Evolutionary conservation across 2,329 filamentous ascomycete genomes (phyloP), one percentile per base, ranked within the genome.

Genomic region (Aureobasidium sp.): DNA sequence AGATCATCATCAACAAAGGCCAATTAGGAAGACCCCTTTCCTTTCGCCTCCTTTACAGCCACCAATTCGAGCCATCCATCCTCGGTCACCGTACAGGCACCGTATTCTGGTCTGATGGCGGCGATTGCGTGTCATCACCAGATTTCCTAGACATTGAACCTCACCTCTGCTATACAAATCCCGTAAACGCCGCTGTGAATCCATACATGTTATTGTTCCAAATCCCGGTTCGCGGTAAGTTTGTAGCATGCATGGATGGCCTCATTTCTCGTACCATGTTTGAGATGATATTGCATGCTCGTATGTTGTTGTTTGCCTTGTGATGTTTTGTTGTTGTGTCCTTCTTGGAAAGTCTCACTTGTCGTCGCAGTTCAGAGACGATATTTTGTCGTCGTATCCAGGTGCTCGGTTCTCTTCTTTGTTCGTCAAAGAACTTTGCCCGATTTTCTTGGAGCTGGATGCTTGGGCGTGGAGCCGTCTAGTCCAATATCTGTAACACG

Each of bases 51-150:
- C 29, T 31, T 14, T 12, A 31, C 20, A 44, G 52, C 52, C 37
- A 56, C 52, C 44, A 53, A 39, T 12, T 14, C 48, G 31, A 12
- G 48, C 2, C 48, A 22, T 36, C 20, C 48, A 53, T 15, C 14
- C 1, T 3, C 36, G 37, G 37, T 55, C 1, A 1, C 36, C 36
- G 37, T 55, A 55, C 51, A 41, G 17, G 29, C 51, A 42, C 51
- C 51, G 37, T 20, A 41, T 55, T 57, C 39, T 57, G 39, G 53
- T 44, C 53, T 45, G 53, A 57, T 36, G 34, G 27, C 53, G 53
- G 41, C 41, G 12, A 57, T 34, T 45, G 53, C 41, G 41, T 57
- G 53, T 39, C n/a, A 57, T 57, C 53, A 57, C 41, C 53, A 57
- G 37, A 44, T 44, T 20, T 17, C 12, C 4, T 4, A 12, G 11